Base-by-base conservation (phyloP, 2,329 filamentous ascomycete genomes). In the Fusarium continuum region DNA sequence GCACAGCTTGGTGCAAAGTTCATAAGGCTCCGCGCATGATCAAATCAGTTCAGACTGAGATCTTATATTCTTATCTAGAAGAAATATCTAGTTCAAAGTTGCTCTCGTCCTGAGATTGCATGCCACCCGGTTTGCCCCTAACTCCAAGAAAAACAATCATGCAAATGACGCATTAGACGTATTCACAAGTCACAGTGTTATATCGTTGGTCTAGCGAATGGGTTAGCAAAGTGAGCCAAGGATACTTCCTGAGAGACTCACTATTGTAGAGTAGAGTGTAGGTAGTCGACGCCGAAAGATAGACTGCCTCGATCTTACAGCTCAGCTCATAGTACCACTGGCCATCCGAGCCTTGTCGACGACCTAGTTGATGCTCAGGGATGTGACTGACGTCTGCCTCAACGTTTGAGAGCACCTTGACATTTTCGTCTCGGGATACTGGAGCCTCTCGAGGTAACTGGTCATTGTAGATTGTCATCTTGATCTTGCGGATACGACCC, bases 241-340 rank as follows among this genome's bases (percentile, higher is more conserved):
- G 16, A 20, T 14, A 5, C 6, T 4, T 6, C 5, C 2, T 6
- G 7, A 14, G 14, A 16, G 19, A 61, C 77, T 64, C 65, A 79
- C 78, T 73, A 45, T 80, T 76, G 54, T 78, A 76, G 8, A 81
- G 68, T 26, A 82, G 68, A 5, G 79, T 80, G 60, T 81, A 82
- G 22, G 74, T 71, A 1, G 78, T 80, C 5, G 74, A 78, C 1
- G 77, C 77, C 2, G 78, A 80, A 7, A 76, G 72, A 59, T 79
- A 80, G 4, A 78, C 71, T 1, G 76, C 73, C 60, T 81, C 78
- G 14, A 82, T 76, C 52, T 76, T 72, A 61, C 72, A 78, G 35
- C 61, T 70, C 22, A 80, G 55, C 14, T 76, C 72, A 32, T 80
- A 81, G 56, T 81, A 79, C 72, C 61, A 72, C 55, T 75, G 62